phyloP scores from a whole-genome alignment of 2,329 filamentous ascomycete species.

The Venturia aucupariae region DNA sequence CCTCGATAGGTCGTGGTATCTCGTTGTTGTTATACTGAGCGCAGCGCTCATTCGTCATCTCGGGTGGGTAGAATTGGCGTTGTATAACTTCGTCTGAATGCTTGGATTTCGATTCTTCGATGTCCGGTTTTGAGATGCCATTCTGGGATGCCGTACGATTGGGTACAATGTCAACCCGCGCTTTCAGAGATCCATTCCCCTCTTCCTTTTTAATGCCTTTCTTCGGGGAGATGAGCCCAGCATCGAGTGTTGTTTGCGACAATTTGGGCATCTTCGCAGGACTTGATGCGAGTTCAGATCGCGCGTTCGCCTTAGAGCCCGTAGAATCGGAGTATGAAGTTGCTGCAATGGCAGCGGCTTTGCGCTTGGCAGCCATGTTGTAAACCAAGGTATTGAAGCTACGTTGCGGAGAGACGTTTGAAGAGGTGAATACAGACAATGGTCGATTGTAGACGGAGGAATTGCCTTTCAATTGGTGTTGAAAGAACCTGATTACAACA shows the following conservation, averaged over 20 bases:
- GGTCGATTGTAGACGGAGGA: not conserved
- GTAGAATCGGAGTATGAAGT: slow-evolving; percentile 26
- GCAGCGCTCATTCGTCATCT: slow-evolving; percentile 76
- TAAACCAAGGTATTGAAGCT: not conserved
- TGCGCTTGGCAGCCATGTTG: slow-evolving; percentile 28
- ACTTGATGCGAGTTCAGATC: slow-evolving; percentile 24
- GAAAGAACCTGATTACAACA: not conserved
- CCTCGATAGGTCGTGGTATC: slow-evolving; percentile 64
- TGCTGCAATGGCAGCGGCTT: slow-evolving; percentile 18
- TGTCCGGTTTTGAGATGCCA: slow-evolving; percentile 17
- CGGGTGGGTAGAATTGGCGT: slow-evolving; percentile 67
- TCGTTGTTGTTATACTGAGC: slow-evolving; percentile 61
- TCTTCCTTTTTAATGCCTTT: not conserved
- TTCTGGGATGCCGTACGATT: not conserved
- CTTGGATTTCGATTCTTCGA: slow-evolving; percentile 22
- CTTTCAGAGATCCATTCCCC: not conserved
- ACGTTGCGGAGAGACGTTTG: not conserved
- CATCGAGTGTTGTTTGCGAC: slow-evolving; percentile 11
- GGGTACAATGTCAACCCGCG: not conserved
- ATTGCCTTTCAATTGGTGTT: not conserved
- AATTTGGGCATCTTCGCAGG: slow-evolving; percentile 20
- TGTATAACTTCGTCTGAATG: slow-evolving; percentile 34
- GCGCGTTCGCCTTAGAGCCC: slow-evolving; percentile 28
- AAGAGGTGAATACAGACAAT: not conserved
- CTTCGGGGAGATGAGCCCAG: not conserved